These are phyloP conservation scores for Glonium stellatum DNA, from an alignment of 495 filamentous ascomycete species.

Conservation along the genomic window DNA sequence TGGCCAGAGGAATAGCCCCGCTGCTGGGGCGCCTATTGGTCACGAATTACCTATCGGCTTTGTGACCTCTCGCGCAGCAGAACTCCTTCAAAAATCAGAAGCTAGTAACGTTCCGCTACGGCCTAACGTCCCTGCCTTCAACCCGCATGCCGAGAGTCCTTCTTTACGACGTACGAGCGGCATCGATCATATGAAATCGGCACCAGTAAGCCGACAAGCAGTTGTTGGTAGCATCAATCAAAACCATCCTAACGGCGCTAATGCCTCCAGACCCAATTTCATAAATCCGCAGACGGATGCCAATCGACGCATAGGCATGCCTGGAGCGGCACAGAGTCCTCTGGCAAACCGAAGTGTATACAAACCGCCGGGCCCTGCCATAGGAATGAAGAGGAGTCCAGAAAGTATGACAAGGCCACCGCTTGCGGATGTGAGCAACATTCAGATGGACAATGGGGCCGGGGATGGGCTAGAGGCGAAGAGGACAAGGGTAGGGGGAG, in stretches of 20 bases:
- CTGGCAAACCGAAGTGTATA: slow-evolving; percentile 53
- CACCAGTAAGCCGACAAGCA: slow-evolving; percentile 50
- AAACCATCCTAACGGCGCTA: slow-evolving; percentile 6
- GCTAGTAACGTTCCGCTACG: slow-evolving; percentile 31
- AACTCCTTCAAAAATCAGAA: slow-evolving; percentile 30
- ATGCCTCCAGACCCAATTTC: slow-evolving; percentile 45
- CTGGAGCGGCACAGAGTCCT: slow-evolving; percentile 48
- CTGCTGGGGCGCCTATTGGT: slow-evolving; percentile 11
- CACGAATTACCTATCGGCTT: slow-evolving; percentile 49
- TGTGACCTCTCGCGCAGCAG: slow-evolving; percentile 67
- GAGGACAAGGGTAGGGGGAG: slow-evolving; percentile 14
- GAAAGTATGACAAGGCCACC: slow-evolving; percentile 18
- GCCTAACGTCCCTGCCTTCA: slow-evolving; percentile 56
- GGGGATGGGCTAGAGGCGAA: slow-evolving; percentile 15
- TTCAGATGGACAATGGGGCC: slow-evolving; percentile 12
- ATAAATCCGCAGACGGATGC: slow-evolving; percentile 65
- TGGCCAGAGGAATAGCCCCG: not conserved
- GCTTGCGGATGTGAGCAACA: slow-evolving; percentile 39
- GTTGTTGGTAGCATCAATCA: slow-evolving; percentile 32
- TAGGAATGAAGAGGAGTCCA: slow-evolving; percentile 25
- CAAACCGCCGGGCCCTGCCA: slow-evolving; percentile 42
- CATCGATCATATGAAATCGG: slow-evolving; percentile 71
- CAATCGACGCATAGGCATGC: slow-evolving; percentile 66
- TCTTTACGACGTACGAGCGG: slow-evolving; percentile 84
- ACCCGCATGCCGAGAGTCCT: slow-evolving; percentile 75